These are phyloP conservation scores for Copromyces sp. DNA, from an alignment of 495 filamentous ascomycete species.

Conservation along the genomic window DNA sequence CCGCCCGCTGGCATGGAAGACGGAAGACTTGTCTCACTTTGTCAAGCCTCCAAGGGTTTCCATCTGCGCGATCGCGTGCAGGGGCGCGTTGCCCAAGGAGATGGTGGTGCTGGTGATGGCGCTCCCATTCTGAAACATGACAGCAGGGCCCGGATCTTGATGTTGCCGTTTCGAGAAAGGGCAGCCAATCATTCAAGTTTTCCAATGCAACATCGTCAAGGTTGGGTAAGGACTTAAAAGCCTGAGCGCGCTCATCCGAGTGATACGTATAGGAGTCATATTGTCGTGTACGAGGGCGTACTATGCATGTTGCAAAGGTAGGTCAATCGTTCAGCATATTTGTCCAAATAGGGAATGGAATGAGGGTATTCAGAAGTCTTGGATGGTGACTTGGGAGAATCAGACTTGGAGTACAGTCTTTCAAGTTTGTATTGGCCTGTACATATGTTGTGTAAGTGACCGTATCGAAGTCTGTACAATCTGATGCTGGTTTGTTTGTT, in stretches of 20 bases:
- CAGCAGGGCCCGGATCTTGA: neutral
- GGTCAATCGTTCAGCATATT: neutral
- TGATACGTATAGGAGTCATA: neutral
- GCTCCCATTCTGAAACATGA: neutral
- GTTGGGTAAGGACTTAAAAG: neutral
- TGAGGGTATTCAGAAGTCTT: neutral
- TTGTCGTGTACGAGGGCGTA: neutral
- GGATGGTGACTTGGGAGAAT: neutral
- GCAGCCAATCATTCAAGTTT: neutral
- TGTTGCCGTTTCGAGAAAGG: neutral
- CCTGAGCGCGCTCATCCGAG: neutral
- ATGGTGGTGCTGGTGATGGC: neutral
- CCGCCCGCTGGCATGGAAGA: neutral
- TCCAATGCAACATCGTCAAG: neutral
- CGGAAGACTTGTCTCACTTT: neutral
- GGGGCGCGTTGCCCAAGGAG: neutral
- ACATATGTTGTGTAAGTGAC: neutral
- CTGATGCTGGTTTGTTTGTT: no score
- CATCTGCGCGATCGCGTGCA: neutral
- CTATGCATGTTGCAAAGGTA: neutral
- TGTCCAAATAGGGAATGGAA: neutral
- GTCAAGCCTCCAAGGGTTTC: neutral
- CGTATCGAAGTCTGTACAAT: neutral
- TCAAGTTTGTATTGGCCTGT: neutral
- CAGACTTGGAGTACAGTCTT: neutral